Percentiles rank a stretch among this genome's conserved stretches.
Evolutionary conservation across 345 rosid genomes (phyloP).

Genomic region (Eucalyptus curtisii): DNA sequence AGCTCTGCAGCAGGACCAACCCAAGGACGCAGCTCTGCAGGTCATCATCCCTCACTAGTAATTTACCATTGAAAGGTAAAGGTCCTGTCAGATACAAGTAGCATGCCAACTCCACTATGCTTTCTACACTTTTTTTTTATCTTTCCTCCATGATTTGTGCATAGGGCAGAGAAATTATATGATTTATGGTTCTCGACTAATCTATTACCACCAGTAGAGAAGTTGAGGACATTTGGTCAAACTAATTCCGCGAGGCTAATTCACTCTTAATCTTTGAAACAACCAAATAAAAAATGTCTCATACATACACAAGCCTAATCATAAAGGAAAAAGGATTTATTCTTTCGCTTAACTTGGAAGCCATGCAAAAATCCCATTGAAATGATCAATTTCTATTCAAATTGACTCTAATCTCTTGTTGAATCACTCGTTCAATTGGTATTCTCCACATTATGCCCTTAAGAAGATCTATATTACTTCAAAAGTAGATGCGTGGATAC

Average conservation of each 20-base stretch:
- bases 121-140: neutral
- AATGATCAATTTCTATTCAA: neutral
- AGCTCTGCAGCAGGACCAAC: neutral
- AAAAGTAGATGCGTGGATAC: neutral
- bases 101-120: neutral
- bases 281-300: neutral
- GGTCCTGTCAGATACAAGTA: neutral
- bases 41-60: neutral
- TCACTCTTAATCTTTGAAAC: neutral
- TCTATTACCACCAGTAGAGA: neutral
- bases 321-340: neutral
- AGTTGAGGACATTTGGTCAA: neutral
- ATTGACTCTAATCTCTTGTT: neutral
- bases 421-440: neutral
- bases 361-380: neutral
- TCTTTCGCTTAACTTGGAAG: neutral
- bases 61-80: neutral
- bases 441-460: neutral
- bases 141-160: neutral
- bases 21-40: neutral
- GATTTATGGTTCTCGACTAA: neutral
- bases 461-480: neutral
- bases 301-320: neutral
- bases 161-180: neutral
- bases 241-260: neutral